phyloP scores from a whole-genome alignment of 257 asterid species.

The Solanum pinnatisectum region DNA sequence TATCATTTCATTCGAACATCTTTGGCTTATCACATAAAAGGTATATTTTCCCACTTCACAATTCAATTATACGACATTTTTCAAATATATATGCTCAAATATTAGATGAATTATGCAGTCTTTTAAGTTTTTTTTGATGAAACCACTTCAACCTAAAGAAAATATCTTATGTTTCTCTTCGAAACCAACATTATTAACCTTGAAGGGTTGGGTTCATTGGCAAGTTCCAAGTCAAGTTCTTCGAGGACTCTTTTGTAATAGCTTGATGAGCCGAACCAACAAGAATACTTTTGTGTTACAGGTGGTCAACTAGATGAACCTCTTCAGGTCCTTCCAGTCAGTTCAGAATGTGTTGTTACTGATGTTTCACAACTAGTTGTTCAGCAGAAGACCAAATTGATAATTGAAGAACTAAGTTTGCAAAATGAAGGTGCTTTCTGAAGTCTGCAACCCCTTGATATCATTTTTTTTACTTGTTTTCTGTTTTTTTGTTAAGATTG shows the following conservation, averaged over 20 bases:
- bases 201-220: neutral
- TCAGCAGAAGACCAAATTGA: conserved; percentile 6
- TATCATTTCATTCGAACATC: neutral
- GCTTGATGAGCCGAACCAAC: too few relatives aligned
- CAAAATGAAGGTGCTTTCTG: conserved; percentile 34
- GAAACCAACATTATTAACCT: neutral
- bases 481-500: neutral
- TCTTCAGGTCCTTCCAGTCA: conserved; percentile 2
- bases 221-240: neutral
- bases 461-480: neutral
- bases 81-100: neutral
- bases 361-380: conserved; percentile 7
- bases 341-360: conserved; percentile 6
- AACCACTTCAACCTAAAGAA: neutral
- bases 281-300: conserved; percentile 5
- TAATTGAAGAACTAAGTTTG: conserved; percentile 12
- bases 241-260: too few relatives aligned
- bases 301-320: conserved; percentile 17
- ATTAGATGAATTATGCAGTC: neutral
- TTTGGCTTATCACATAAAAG: neutral
- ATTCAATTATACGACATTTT: neutral
- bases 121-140: neutral
- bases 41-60: neutral
- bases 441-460: neutral
- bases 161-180: neutral